A percentile compares a stretch with the other conserved stretches of the same genome.
Conservation (phyloP, 1,284 basidiomycete species). For the Malassezia vespertilionis region DNA sequence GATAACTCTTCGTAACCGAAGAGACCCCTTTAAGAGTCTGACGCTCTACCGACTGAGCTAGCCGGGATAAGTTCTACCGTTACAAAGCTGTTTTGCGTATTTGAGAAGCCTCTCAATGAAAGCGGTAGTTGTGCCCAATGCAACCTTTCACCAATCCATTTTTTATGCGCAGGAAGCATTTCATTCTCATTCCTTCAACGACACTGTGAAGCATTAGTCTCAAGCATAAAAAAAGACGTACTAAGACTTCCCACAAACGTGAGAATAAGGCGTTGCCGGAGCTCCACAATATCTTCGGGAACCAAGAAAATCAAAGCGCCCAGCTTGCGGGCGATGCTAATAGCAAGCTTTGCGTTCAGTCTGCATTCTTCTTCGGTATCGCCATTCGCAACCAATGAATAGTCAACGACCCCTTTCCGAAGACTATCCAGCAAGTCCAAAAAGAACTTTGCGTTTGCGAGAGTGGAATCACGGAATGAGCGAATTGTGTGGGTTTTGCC, state of each 20-base stretch:
- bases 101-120: no score
- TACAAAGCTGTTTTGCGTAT: no score
- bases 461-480: conserved; percentile 85
- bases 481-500: conserved; percentile 61
- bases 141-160: background rate
- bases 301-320: conserved; percentile 94
- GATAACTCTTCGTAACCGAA: conserved; percentile 18
- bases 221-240: no score
- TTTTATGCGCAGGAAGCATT: background rate
- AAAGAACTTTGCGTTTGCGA: conserved; percentile 84
- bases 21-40: conserved; percentile 28
- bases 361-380: conserved; percentile 71
- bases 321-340: conserved; percentile 94
- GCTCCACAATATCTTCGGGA: conserved; percentile 61
- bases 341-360: conserved; percentile 78
- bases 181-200: background rate
- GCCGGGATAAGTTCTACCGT: conserved; percentile 22
- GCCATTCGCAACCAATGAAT: conserved; percentile 64
- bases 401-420: conserved; percentile 89
- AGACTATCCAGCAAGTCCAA: conserved; percentile 83
- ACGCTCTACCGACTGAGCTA: conserved; percentile 39
- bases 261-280: conserved; percentile 49
- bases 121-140: no score
- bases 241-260: conserved; percentile 55
- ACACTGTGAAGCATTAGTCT: no score